Evolutionary conservation across 2,329 filamentous ascomycete species (phyloP), one percentile per base, ranked within the genome.

Genomic region (Phyllosticta citribraziliensis): DNA sequence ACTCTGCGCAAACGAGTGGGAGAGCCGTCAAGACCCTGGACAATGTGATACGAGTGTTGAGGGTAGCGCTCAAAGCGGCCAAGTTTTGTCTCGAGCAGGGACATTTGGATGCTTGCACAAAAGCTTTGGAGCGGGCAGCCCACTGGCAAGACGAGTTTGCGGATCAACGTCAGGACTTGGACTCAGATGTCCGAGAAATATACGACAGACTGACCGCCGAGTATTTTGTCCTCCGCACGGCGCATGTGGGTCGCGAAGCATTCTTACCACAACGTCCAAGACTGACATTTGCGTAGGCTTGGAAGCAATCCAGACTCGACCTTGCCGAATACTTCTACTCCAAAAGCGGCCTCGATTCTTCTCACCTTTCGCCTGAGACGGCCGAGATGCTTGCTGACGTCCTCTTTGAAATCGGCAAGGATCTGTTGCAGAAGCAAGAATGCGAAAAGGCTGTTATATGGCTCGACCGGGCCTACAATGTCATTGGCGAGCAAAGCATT

Each of bases 271-370:
- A 47, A 47, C 4, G 40, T 47, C 6, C 6, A 14, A 47, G 40
- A 63, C 56, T 60, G 62, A 55, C 64, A 22, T 61, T 57, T 56
- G 20, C 33, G 20, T 25, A 93, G 89, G 82, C 86, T 30, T 96
- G 87, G 85, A 84, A 85, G 66, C 86, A 91, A 68, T 79, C 83
- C 51, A 83, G 87, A 51, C 78, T 88, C 14, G 88, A 93, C 62
- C 82, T 91, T 55, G 89, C 89, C 27, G 89, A 96, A 60, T 84
- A 90, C 71, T 84, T 94, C 79, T 92, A 87, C 71, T 73, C 73
- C 40, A 88, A 88, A 66, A 73, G 84, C 55, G 66, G 74, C 63
- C n/a, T 83, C 2, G 79, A 85, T 52, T 72, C 80, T 0, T 64
- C 72, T 2, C 24, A 33, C 8, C 35, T 62, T 2, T 24, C 40